These are phyloP conservation scores for Oemleria cerasiformis DNA, from an alignment of 306 rosid genomes.

Conservation along the genomic window DNA sequence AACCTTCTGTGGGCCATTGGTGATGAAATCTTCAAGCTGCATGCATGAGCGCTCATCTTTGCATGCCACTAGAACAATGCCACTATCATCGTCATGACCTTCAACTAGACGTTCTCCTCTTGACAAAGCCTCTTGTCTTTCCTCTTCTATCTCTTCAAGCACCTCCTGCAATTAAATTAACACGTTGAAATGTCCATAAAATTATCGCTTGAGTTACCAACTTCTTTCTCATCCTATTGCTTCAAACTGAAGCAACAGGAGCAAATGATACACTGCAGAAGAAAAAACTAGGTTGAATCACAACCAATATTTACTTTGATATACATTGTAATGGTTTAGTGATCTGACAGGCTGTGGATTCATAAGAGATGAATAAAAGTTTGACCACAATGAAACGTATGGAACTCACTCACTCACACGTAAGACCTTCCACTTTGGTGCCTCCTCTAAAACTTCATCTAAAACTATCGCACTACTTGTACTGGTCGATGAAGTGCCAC, in stretches of 20 bases:
- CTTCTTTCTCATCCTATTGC: conserved; percentile 11
- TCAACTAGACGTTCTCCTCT: conserved; percentile 50
- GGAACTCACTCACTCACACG: conserved; percentile 99
- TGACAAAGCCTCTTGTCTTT: conserved; percentile 45
- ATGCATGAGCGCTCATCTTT: conserved; percentile 94
- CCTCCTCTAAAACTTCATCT: conserved; percentile 94
- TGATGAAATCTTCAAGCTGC: conserved; percentile 84
- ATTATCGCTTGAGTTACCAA: conserved; percentile 20
- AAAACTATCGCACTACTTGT: conserved; percentile 43
- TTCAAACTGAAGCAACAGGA: conserved; percentile 19
- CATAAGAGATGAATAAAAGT: conserved; percentile 18
- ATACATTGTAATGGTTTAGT: neutral
- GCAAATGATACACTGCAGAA: conserved; percentile 15
- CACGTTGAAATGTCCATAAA: conserved; percentile 23
- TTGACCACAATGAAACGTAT: conserved; percentile 32
- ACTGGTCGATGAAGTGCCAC: conserved; percentile 44
- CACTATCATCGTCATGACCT: conserved; percentile 49
- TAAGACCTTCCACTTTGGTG: conserved; percentile 99
- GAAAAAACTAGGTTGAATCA: neutral
- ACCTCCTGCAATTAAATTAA: conserved; percentile 53
- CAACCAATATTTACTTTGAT: conserved; percentile 7
- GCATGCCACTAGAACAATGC: conserved; percentile 85
- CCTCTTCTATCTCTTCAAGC: conserved; percentile 95
- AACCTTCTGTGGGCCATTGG: conserved; percentile 65
- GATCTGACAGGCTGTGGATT: neutral